Base-by-base conservation (phyloP, 768 basidiomycete genomes). In the Russula sp. region DNA sequence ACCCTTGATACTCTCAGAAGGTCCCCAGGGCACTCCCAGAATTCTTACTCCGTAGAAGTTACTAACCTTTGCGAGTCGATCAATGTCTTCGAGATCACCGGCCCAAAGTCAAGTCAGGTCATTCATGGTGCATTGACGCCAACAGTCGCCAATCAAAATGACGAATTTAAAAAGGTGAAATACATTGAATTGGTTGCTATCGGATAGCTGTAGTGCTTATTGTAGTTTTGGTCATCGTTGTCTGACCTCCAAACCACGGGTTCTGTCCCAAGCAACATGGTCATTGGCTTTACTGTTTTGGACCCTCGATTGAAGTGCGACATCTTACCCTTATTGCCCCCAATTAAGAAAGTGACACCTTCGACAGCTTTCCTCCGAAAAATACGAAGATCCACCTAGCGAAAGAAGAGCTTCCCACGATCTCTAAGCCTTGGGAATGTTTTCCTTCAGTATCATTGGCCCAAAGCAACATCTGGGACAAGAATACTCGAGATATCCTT, bases 11-110 rank as follows among this genome's bases (percentile, higher is more conserved):
- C 61, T 29, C 66, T 68, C 29, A 72, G 68, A 61, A 65, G 64
- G 47, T 56, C 57, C 1, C 22, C 70, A 29, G 73, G 68, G 57
- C 64, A 70, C 29, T 64, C 68, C 11, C 65, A 66, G 2, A 60
- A 64, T 25, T 52, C 65, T 5, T 70, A 75, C 25, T 75, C 78
- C 22, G 72, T 93, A 10, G 85, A 90, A 66, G 77, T 95, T 16
- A 77, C 79, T 7, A 90, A 95, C 70, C 71, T 94, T 51, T 76
- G 87, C 58, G 83, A 83, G 2, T 81, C 84, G 52, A 67, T 93
- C 46, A 90, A 89, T 63, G 78, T 85, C 6, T 96, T 96, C 67
- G 95, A 98, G 71, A 82, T 98, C 38, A 88, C 89, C 78, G 96
- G 96, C 3, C 91, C 91, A 3, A 88, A 84, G 70, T 79, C 89